These are phyloP conservation scores for Meyerozyma guilliermondii DNA, from an alignment of 1,139 yeast genomes.

Conservation along the genomic window DNA sequence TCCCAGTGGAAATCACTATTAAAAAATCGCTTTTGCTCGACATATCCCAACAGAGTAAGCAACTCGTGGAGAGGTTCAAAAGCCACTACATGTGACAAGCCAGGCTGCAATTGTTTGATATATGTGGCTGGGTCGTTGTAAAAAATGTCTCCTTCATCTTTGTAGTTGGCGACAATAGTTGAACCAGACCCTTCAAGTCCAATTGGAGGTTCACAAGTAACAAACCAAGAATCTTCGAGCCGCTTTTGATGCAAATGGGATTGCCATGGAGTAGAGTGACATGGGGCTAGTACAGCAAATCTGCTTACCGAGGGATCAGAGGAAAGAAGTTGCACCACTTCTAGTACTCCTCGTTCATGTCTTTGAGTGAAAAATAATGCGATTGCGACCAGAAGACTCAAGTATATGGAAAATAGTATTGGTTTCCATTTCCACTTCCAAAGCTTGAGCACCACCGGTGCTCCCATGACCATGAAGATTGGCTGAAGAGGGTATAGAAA, in stretches of 20 bases:
- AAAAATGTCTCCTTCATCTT: constrained; percentile 84
- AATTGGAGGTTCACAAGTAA: constrained; percentile 92
- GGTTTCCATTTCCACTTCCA: constrained; percentile 1
- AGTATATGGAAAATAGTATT: neutral
- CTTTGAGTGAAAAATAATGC: constrained; percentile 52
- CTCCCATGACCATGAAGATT: constrained; percentile 38
- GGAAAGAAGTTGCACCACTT: constrained; percentile 53
- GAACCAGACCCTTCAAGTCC: constrained; percentile 23
- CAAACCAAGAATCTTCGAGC: constrained; percentile 53
- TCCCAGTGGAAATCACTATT: constrained; percentile 90
- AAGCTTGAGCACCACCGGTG: constrained; percentile 10
- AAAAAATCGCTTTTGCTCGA: constrained; percentile 53
- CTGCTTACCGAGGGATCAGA: constrained; percentile 36
- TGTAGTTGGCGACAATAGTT: constrained; percentile 39
- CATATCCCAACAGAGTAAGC: constrained; percentile 36
- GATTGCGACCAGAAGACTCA: constrained; percentile 15
- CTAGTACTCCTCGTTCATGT: constrained; percentile 85
- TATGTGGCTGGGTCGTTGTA: constrained; percentile 58
- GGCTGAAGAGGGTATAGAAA: constrained; percentile 90
- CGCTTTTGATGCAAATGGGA: constrained; percentile 65
- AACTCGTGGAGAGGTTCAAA: constrained; percentile 58
- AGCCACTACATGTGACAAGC: constrained; percentile 51
- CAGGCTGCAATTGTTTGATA: constrained; percentile 24
- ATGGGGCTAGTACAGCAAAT: constrained; percentile 84
- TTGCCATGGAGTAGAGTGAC: constrained; percentile 97